Base-by-base conservation (phyloP, 805 yeast species). In the Tetrapisispora nanseiensis region DNA sequence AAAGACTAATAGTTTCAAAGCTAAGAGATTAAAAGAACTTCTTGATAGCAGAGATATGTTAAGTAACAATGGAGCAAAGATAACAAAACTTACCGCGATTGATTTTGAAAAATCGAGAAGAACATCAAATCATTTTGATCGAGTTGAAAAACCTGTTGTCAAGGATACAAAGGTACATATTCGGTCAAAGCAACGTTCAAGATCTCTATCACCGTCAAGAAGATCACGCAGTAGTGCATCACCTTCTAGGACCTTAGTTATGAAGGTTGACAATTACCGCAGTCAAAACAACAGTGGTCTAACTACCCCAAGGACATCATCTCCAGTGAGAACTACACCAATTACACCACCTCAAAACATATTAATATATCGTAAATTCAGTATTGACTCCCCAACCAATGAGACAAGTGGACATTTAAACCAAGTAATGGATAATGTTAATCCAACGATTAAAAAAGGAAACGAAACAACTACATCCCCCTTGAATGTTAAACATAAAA, bases 1-100 rank as follows among this genome's bases (percentile, higher is more conserved):
- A 44, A 62, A 62, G 41, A 59, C 63, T 3, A 61, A 61, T 43
- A 59, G 65, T 38, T 62, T 61, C 41, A 62, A 61, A 46, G 66
- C 66, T 2, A 46, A 61, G 41, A 61, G 61, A 46, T 37, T 61
- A 40, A 62, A 61, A 37, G 56, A 55, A 28, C 42, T 62, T 37
- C 45, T 62, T 28, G 54, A 52, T 27, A 51, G 55, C 37, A 53
- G 67, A 42, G 61, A 60, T 39, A 38, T 58, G 7, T 42, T 61
- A 12, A 40, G 30, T 34, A 27, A 16, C 15, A 29, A 10, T 18
- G 19, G 28, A 1, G 19, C n/a, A 16, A 21, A 21, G 21, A 13
- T 34, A 4, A 32, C 31, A 4, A 39, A 33, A 26, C 7, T 20
- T 20, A 34, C 38, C 20, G 13, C 15, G 4, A 11, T 16, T 9